phyloP scores from a whole-genome alignment of 1,284 basidiomycete genomes.

The Moniliophthora roreri region DNA sequence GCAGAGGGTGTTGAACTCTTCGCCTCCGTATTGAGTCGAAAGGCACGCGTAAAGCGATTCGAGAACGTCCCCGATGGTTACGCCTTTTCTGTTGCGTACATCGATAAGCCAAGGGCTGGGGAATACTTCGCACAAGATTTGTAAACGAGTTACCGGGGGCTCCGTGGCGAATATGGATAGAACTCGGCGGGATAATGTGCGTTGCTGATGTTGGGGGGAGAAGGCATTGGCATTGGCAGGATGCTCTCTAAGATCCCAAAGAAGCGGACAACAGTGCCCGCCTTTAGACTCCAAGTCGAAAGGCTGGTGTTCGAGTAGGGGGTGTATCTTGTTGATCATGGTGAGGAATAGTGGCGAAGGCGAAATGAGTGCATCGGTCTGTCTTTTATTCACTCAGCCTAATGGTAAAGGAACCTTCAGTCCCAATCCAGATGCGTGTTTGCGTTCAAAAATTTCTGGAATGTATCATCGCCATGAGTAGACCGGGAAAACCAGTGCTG shows the following conservation, averaged over 20 bases:
- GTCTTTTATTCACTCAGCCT: too few relatives aligned
- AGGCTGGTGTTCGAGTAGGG: constrained; percentile 16
- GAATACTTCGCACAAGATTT: constrained; percentile 45
- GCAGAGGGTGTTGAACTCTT: constrained; percentile 43
- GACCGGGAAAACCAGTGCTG: too few relatives aligned
- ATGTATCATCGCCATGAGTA: too few relatives aligned
- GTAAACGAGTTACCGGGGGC: constrained; percentile 37
- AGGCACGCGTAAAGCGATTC: constrained; percentile 40
- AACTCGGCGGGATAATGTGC: constrained; percentile 28
- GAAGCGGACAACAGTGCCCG: constrained; percentile 23
- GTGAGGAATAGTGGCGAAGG: background rate
- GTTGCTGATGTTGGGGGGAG: constrained; percentile 6
- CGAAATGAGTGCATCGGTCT: too few relatives aligned
- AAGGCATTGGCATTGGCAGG: constrained; percentile 29
- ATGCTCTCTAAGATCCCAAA: constrained; percentile 50
- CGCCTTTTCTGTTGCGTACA: constrained; percentile 35
- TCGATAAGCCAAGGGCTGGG: constrained; percentile 38
- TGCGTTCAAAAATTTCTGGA: too few relatives aligned
- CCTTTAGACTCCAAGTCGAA: constrained; percentile 9
- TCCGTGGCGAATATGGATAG: constrained; percentile 40
- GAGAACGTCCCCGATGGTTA: constrained; percentile 50
- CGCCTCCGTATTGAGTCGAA: constrained; percentile 30
- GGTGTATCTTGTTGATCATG: constrained; percentile 7
- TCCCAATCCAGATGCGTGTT: too few relatives aligned
- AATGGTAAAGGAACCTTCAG: too few relatives aligned